Conservation (phyloP, 2,329 filamentous ascomycete genomes). For the Cyphellophora europaea region DNA sequence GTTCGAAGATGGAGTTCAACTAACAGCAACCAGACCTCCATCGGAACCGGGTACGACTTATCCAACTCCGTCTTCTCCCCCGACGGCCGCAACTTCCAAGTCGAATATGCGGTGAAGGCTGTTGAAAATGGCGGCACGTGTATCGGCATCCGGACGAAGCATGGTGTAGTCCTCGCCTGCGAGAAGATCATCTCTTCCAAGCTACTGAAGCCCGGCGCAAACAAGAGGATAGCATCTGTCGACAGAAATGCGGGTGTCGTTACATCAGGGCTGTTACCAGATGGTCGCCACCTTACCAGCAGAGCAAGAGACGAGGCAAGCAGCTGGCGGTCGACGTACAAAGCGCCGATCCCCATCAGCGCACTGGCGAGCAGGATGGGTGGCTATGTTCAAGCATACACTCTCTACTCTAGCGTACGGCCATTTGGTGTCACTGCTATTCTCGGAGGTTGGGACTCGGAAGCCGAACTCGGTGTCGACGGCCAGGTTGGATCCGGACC, state of each 20-base stretch:
- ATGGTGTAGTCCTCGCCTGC: slow-evolving; percentile 88
- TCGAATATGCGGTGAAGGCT: slow-evolving; percentile 96
- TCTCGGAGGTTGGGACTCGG: slow-evolving; percentile 85
- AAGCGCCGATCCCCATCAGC: slow-evolving; percentile 80
- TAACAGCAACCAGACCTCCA: slow-evolving; percentile 99
- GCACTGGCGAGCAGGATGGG: slow-evolving; percentile 90
- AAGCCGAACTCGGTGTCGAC: slow-evolving; percentile 75
- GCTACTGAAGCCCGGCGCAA: slow-evolving; percentile 86
- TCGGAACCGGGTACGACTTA: slow-evolving; percentile 98
- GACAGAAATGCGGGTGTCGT: slow-evolving; percentile 92
- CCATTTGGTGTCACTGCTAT: slow-evolving; percentile 96
- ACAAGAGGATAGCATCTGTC: slow-evolving; percentile 93
- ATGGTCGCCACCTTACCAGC: slow-evolving; percentile 89
- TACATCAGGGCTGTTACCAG: slow-evolving; percentile 83
- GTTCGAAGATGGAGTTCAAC: too few species aligned
- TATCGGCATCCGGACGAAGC: slow-evolving; percentile 92
- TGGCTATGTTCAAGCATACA: slow-evolving; percentile 93
- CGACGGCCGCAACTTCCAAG: slow-evolving; percentile 96
- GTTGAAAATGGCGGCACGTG: slow-evolving; percentile 97
- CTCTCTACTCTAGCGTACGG: slow-evolving; percentile 90
- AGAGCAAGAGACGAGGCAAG: slow-evolving; percentile 89
- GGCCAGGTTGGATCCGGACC: slow-evolving; percentile 83
- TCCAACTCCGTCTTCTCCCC: slow-evolving; percentile 99
- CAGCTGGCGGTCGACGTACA: slow-evolving; percentile 87
- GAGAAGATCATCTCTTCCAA: slow-evolving; percentile 97